A percentile compares a stretch with the other conserved stretches of the same genome.
These are phyloP conservation scores for Amoebophrya sp. DNA, from an alignment of 169 alveolate genomes.

Conservation along the genomic window DNA sequence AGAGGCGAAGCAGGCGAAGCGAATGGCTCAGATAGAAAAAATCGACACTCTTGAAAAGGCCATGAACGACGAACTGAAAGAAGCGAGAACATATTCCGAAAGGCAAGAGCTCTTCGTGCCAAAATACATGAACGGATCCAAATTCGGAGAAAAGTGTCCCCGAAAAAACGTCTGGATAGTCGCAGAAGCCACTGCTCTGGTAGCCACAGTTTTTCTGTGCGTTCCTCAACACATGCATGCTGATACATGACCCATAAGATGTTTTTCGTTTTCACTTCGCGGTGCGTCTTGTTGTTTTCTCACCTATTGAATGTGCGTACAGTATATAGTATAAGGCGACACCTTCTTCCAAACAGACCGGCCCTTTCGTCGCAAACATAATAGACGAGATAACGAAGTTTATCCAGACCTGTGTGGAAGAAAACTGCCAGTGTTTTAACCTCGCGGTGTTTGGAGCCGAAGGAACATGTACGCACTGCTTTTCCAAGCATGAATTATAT, in stretches of 20 bases:
- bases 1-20: conserved; percentile 14
- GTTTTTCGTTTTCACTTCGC: no score
- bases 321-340: no score
- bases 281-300: no score
- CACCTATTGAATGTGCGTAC: no score
- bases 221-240: no score
- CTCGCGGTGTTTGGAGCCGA: neutral
- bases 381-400: conserved; percentile 1
- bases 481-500: no score
- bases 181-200: neutral
- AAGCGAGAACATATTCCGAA: neutral
- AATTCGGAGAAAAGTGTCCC: neutral
- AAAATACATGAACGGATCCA: neutral
- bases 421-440: neutral
- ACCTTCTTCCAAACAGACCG: neutral
- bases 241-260: no score
- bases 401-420: neutral
- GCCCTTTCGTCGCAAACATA: neutral
- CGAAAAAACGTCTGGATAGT: neutral
- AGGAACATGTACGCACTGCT: neutral
- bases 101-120: neutral
- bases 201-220: no score
- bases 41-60: neutral
- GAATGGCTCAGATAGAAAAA: neutral
- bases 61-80: neutral